These are phyloP conservation scores for Henckelia pumila DNA, from an alignment of 257 asterid species.

Conservation along the genomic window DNA sequence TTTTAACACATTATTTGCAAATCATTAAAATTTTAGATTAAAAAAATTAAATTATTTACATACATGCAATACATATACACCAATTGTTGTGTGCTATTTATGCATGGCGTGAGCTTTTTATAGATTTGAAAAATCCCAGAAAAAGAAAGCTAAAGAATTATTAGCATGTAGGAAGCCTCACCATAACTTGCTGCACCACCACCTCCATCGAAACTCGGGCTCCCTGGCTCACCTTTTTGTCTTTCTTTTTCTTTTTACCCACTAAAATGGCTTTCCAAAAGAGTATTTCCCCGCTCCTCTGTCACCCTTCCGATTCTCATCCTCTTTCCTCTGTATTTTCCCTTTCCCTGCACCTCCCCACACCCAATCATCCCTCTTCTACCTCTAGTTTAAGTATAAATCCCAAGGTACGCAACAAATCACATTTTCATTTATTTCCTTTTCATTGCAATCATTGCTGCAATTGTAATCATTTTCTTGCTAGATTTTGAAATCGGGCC, in stretches of 20 bases:
- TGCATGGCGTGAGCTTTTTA: too few species aligned
- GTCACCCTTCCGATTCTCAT: slow-evolving; percentile 30
- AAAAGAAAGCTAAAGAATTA: too few species aligned
- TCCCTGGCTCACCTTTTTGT: neutral
- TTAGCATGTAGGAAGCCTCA: slow-evolving; percentile 23
- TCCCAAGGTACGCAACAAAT: slow-evolving; percentile 28
- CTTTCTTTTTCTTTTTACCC: neutral
- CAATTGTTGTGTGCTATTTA: too few species aligned
- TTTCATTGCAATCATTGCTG: neutral
- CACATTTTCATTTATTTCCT: neutral
- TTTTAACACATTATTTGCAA: too few species aligned
- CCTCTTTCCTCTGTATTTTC: slow-evolving; percentile 26
- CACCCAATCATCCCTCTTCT: slow-evolving; percentile 36
- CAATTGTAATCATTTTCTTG: neutral
- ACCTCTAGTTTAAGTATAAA: slow-evolving; percentile 10
- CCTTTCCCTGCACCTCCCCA: slow-evolving; percentile 34
- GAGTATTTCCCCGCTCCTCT: slow-evolving; percentile 23
- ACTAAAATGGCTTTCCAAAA: slow-evolving; percentile 37
- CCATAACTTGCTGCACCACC: slow-evolving; percentile 1
- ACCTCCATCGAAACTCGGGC: slow-evolving; percentile 12
- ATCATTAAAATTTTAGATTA: too few species aligned
- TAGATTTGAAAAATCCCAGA: too few species aligned
- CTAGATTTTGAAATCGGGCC: slow-evolving; percentile 34
- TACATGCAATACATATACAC: too few species aligned
- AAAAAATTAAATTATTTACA: too few species aligned